These are phyloP conservation scores for Blastocystis sp. DNA, from an alignment of 352 stramenopile genomes.

Conservation along the genomic window DNA sequence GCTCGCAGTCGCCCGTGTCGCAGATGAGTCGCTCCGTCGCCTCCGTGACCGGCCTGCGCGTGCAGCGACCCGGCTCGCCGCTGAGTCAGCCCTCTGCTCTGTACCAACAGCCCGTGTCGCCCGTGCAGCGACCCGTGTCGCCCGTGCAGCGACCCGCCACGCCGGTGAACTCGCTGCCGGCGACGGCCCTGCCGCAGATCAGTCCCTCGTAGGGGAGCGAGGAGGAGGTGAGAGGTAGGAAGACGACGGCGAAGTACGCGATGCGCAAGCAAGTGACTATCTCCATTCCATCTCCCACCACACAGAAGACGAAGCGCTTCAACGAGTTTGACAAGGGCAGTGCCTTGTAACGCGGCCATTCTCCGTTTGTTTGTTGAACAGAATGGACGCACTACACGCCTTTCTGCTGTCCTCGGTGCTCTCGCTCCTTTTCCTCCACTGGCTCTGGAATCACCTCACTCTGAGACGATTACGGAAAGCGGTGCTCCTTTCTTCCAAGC, in stretches of 20 bases:
- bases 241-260: not conserved
- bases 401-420: conserved; percentile 16
- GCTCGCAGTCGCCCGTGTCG: not conserved
- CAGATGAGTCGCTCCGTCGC: not conserved
- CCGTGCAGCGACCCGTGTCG: not conserved
- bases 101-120: not conserved
- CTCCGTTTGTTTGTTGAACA: too few relatives aligned
- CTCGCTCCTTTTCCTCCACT: conserved; percentile 14
- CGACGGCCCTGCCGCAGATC: not conserved
- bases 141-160: not conserved
- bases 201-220: not conserved
- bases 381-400: too few relatives aligned
- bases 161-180: not conserved
- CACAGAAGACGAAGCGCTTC: conserved; percentile 29
- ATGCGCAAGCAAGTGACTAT: conserved; percentile 39
- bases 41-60: not conserved
- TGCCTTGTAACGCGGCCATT: too few relatives aligned
- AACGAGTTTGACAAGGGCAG: not conserved
- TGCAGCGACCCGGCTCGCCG: not conserved
- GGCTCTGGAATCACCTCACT: not conserved
- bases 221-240: not conserved
- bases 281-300: conserved; percentile 28
- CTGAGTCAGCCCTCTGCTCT: not conserved
- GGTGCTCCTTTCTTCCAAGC: not conserved
- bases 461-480: not conserved